Conservation (phyloP, 1,284 basidiomycete species). For the Porodaedalea pini region DNA sequence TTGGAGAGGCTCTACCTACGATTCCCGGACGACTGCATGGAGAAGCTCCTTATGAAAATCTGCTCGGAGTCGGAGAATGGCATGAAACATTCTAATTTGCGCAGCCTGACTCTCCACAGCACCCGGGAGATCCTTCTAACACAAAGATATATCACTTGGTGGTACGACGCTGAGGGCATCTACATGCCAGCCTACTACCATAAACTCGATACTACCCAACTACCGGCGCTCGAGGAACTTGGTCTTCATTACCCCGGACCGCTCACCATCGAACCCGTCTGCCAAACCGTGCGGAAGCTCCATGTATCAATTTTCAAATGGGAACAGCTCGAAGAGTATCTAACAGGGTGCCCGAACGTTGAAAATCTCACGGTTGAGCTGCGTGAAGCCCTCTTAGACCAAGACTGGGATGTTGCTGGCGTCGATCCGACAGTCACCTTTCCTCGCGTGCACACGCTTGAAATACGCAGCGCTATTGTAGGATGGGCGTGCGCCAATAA, state of each 20-base stretch:
- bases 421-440: background rate
- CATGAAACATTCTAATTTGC: background rate
- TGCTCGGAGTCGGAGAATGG: background rate
- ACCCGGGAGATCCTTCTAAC: background rate
- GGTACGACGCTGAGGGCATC: background rate
- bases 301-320: slow-evolving; percentile 2
- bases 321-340: slow-evolving; percentile 5
- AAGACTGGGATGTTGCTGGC: background rate
- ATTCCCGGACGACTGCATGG: slow-evolving; percentile 17
- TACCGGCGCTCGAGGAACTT: slow-evolving; percentile 9
- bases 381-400: background rate
- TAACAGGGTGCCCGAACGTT: slow-evolving; percentile 3
- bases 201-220: background rate
- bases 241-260: slow-evolving; percentile 10
- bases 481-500: background rate
- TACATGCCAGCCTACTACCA: background rate
- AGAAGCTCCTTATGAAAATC: slow-evolving; percentile 8
- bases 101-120: slow-evolving; percentile 5
- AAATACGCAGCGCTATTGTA: slow-evolving; percentile 6
- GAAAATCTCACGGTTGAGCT: slow-evolving; percentile 2
- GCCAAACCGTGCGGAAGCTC: background rate
- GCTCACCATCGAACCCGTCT: background rate
- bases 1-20: slow-evolving; percentile 3
- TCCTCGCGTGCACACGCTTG: slow-evolving; percentile 2
- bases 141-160: slow-evolving; percentile 1